Conservation (phyloP, 2,329 filamentous ascomycete species). For the Leptographium galeiforme region DNA sequence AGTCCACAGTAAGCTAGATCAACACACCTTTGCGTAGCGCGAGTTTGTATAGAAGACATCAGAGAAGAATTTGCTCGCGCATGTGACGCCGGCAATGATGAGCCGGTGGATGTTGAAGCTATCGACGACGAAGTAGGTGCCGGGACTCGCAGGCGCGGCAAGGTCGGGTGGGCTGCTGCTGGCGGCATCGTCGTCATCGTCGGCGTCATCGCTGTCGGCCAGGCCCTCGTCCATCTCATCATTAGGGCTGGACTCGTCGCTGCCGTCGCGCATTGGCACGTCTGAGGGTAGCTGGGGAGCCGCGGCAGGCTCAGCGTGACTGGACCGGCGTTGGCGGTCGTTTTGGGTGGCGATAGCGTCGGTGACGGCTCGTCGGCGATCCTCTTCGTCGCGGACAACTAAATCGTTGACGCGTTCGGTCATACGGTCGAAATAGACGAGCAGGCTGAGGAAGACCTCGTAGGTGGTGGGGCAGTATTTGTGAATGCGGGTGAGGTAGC, state of each 20-base stretch:
- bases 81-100: conserved; percentile 93
- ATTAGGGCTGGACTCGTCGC: conserved; percentile 19
- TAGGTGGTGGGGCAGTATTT: conserved; percentile 99
- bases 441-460: conserved; percentile 86
- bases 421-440: conserved; percentile 99
- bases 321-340: conserved; percentile 7
- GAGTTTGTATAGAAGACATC: conserved; percentile 99
- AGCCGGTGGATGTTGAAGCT: conserved; percentile 97
- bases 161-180: not conserved
- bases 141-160: conserved; percentile 8
- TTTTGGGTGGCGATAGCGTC: not conserved
- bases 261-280: conserved; percentile 7
- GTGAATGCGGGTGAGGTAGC: conserved; percentile 90
- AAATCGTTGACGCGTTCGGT: conserved; percentile 85
- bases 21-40: conserved; percentile 86
- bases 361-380: conserved; percentile 15
- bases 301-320: not conserved
- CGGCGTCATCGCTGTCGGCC: conserved; percentile 29
- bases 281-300: not conserved
- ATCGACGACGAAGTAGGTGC: conserved; percentile 78
- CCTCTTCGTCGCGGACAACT: conserved; percentile 53
- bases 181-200: conserved; percentile 13
- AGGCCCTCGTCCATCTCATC: conserved; percentile 38
- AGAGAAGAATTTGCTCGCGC: conserved; percentile 98
- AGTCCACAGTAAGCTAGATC: not conserved